These are phyloP conservation scores for Thuja plicata DNA, from an alignment of 83 land plant species.

Conservation along the genomic window DNA sequence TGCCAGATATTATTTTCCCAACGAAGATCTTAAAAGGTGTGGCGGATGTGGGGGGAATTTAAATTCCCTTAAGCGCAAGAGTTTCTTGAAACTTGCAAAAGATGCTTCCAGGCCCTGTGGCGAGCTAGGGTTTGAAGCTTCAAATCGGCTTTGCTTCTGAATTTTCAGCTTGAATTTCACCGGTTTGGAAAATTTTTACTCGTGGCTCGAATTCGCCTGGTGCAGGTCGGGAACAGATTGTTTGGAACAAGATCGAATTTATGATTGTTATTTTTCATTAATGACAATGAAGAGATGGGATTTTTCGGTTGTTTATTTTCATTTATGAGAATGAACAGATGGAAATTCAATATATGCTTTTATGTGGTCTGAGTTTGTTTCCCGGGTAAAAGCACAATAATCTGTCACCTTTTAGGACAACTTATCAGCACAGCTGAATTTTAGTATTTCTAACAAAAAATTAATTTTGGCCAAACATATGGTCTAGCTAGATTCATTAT, in stretches of 20 bases:
- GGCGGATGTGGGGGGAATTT: background rate
- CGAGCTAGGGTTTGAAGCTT: background rate
- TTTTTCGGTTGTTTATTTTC: background rate
- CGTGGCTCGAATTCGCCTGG: constrained; percentile 18
- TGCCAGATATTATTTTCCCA: background rate
- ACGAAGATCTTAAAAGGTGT: background rate
- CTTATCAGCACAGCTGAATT: too few relatives aligned
- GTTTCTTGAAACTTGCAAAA: background rate
- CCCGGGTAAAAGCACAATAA: too few relatives aligned
- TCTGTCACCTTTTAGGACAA: too few relatives aligned
- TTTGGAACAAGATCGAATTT: too few relatives aligned
- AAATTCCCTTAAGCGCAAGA: background rate
- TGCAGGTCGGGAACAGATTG: constrained; percentile 15
- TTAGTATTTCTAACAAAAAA: too few relatives aligned
- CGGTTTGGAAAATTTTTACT: background rate
- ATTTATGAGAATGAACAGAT: background rate
- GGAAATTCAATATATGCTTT: too few relatives aligned
- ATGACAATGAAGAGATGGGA: background rate
- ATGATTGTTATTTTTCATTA: background rate
- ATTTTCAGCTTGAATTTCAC: too few relatives aligned
- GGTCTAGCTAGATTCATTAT: too few relatives aligned
- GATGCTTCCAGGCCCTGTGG: background rate
- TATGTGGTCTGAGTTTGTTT: background rate
- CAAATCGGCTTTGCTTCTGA: background rate
- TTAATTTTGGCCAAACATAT: too few relatives aligned